A percentile compares a stretch with the other conserved stretches of the same genome.
These are phyloP conservation scores for Dactylorhiza incarnata DNA, from an alignment of 106 monocot genomes.

Conservation along the genomic window DNA sequence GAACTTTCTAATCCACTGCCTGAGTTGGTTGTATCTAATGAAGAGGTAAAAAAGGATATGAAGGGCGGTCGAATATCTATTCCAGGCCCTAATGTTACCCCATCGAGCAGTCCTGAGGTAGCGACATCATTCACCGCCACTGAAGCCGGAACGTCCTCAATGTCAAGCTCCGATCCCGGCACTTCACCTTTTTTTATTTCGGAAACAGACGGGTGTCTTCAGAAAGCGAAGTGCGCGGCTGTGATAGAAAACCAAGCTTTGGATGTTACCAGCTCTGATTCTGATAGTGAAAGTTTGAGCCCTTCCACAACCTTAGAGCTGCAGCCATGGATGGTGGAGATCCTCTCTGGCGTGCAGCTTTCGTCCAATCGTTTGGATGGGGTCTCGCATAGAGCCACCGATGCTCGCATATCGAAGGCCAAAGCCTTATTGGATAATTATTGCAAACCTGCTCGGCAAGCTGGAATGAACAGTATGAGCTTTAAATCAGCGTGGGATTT, in stretches of 20 bases:
- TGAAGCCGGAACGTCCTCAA: conserved; percentile 70
- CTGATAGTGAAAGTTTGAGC: conserved; percentile 28
- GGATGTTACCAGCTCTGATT: conserved; percentile 36
- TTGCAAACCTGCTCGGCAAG: conserved; percentile 20
- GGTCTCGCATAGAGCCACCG: conserved; percentile 20
- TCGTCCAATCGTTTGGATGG: conserved; percentile 23
- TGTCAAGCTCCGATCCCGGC: conserved; percentile 76
- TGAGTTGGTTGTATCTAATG: conserved; percentile 10
- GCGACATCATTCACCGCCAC: conserved; percentile 62
- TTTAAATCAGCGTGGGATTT: conserved; percentile 28
- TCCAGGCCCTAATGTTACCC: conserved; percentile 53
- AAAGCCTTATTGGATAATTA: conserved; percentile 34
- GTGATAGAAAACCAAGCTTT: conserved; percentile 14
- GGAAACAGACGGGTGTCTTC: conserved; percentile 27
- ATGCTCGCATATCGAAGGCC: conserved; percentile 20
- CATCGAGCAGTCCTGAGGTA: conserved; percentile 77
- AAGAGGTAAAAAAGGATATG: conserved; percentile 16
- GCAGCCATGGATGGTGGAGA: conserved; percentile 37
- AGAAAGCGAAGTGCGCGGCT: conserved; percentile 19
- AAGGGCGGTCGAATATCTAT: conserved; percentile 17
- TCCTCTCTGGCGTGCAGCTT: conserved; percentile 17
- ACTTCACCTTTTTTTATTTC: conserved; percentile 66
- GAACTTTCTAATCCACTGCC: conserved; percentile 14
- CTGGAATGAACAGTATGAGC: conserved; percentile 17
- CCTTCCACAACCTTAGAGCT: conserved; percentile 21